Evolutionary conservation across 768 basidiomycete species (phyloP), one percentile per base, ranked within the genome.

Genomic region (Cystofilobasidium bisporidii): DNA sequence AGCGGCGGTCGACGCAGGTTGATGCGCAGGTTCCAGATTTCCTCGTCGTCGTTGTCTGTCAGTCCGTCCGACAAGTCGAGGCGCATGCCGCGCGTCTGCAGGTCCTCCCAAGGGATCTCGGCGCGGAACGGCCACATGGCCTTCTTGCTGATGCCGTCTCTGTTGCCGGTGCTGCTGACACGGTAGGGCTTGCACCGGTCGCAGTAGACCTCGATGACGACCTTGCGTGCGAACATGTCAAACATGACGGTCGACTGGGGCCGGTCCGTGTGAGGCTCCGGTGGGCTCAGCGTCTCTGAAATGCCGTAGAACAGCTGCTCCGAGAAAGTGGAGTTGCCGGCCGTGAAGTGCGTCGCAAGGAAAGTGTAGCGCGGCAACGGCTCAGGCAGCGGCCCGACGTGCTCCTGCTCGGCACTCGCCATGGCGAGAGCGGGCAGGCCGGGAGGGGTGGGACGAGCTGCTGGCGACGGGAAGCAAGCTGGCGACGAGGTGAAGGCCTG

Each of bases 21-120:
- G 45, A 65, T 59, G 40, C 64, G 56, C 20, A 65, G 57, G 30
- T 59, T 65, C 26, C 36, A 59, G 24, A 41, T 45, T 1, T 24
- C 20, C 12, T 5, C 26, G 26, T 22, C 9, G 8, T 32, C 17
- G 43, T 10, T 20, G 26, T 50, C 22, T 32, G n/a, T 11, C 3
- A 26, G 30, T 1, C 17, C 48, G 50, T 55, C 48, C 12, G 45
- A 22, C 3, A 36, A 24, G 36, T 63, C 62, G 48, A 63, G 36
- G 9, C 63, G 30, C 50, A 63, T 50, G 22, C 63, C 63, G 9
- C 63, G 48, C 63, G 63, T 50, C 47, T 53, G 50, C 3, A 63
- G 32, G 38, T 63, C 63, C 33, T 63, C 63, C 47, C 48, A 63
- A 24, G 63, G 50, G 63, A 63, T 63, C 50, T 36, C 24, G 12